These are phyloP conservation scores for Primulina eburnea DNA, from an alignment of 257 asterid species.

Conservation along the genomic window DNA sequence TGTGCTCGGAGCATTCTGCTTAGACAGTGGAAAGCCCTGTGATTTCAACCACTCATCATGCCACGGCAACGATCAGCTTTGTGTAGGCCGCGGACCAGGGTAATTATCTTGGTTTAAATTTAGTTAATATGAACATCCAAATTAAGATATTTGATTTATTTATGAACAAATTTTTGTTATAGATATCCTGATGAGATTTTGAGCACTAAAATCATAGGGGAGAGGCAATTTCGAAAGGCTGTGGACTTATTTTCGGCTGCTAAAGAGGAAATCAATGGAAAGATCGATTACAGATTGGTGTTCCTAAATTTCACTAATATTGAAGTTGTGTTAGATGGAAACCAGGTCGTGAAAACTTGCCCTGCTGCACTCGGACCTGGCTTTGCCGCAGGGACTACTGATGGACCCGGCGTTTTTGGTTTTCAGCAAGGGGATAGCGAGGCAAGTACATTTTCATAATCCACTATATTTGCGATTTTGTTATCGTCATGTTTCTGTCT, in stretches of 20 bases:
- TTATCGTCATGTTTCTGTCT: not conserved
- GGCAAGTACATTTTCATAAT: slow-evolving; percentile 24
- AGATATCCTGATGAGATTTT: slow-evolving; percentile 58
- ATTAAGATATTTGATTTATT: not conserved
- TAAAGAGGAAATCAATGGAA: slow-evolving; percentile 47
- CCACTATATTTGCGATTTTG: not conserved
- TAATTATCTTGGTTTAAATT: not conserved
- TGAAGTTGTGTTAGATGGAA: slow-evolving; percentile 41
- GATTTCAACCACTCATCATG: slow-evolving; percentile 64
- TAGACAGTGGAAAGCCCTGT: slow-evolving; percentile 56
- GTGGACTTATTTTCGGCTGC: slow-evolving; percentile 47
- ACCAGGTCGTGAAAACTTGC: slow-evolving; percentile 52
- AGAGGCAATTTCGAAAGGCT: slow-evolving; percentile 57
- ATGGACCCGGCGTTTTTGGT: slow-evolving; percentile 64
- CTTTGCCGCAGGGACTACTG: slow-evolving; percentile 74
- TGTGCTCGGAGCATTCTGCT: slow-evolving; percentile 58
- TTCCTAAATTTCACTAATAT: slow-evolving; percentile 48
- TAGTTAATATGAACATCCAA: not conserved
- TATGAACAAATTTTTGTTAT: not conserved
- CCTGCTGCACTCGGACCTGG: slow-evolving; percentile 69
- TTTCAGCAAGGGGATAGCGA: slow-evolving; percentile 59
- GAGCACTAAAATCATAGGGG: slow-evolving; percentile 62
- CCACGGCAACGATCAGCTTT: slow-evolving; percentile 54
- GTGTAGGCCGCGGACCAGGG: slow-evolving; percentile 73
- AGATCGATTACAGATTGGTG: slow-evolving; percentile 42